Evolutionary conservation across 108 stramenopile genomes (phyloP).

Genomic region (Cyclostephanos invisitatus): DNA sequence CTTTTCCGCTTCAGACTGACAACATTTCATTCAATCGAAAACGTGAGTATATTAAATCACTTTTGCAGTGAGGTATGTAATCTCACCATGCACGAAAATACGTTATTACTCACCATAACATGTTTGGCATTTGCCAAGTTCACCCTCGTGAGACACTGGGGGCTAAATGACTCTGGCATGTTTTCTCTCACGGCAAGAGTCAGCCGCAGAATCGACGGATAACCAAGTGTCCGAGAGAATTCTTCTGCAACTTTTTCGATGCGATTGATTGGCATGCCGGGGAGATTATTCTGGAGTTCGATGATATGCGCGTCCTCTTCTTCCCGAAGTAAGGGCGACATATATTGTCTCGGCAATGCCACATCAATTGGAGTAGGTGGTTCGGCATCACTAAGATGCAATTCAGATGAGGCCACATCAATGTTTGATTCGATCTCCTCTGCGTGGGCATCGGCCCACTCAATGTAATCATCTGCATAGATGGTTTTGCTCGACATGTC

Average conservation of each 20-base stretch:
- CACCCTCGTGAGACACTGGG: constrained; percentile 58
- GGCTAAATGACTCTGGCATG: constrained; percentile 73
- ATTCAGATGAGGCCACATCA: constrained; percentile 4
- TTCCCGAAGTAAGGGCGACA: constrained; percentile 15
- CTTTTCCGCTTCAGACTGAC: constrained; percentile 54
- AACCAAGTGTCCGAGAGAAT: constrained; percentile 59
- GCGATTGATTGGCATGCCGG: constrained; percentile 66
- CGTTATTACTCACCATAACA: constrained; percentile 41
- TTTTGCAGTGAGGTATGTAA: background rate
- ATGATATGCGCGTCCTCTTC: constrained; percentile 37
- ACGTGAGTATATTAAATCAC: background rate
- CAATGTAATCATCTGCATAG: constrained; percentile 52
- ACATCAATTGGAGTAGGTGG: constrained; percentile 7
- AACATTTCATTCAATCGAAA: background rate
- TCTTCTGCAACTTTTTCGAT: constrained; percentile 60
- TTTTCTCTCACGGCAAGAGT: constrained; percentile 72
- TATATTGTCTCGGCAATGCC: constrained; percentile 25
- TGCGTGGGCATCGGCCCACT: constrained; percentile 32
- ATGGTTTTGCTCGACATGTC: constrained; percentile 21
- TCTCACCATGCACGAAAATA: background rate
- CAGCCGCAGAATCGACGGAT: constrained; percentile 73
- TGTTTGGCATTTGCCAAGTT: constrained; percentile 63
- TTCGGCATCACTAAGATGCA: constrained; percentile 15
- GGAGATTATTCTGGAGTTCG: constrained; percentile 60
- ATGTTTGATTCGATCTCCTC: constrained; percentile 8